Evolutionary conservation across 495 filamentous ascomycete species (phyloP), one percentile per base, ranked within the genome.

Genomic region (Penicillium tannophilum): DNA sequence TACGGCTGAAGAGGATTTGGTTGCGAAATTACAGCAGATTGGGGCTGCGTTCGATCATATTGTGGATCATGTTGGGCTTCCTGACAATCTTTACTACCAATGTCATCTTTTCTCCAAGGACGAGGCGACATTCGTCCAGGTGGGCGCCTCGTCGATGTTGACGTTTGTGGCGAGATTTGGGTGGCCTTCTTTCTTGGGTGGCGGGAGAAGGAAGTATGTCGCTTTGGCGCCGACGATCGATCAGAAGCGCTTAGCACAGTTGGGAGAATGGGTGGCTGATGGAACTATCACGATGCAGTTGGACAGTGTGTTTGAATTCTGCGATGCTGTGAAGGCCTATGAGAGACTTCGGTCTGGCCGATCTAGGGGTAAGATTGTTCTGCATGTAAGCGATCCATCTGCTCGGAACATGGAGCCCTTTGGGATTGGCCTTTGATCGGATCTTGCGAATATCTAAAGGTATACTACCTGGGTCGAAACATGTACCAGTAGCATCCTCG

Each of bases 321-420:
- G 82, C 16, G 82, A 91, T 33, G 82, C 75, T 16, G 75, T 81
- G 19, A 79, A 84, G 63, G 89, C 88, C 0, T 88, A 85, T 69
- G 82, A 82, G 68, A 83, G 75, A 65, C 70, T 91, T 60, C 86
- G 83, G 60, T 83, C 73, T 2, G 81, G 83, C 8, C 79, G 85
- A 39, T 75, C 84, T 24, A 86, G 78, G 63, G 89, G 89, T 2
- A 92, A 92, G 76, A 79, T 92, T 60, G 70, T 92, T 20, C 76
- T 93, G 14, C 74, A 82, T 63, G 81, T 89, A 0, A 56, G 20
- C 28, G 45, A 49, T 26, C 43, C 14, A 11, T 10, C 49, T 31
- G 43, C 28, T 9, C 19, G 20, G 30, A 42, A 49, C 24, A 49
- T 56, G 43, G 44, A 56, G 30, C 14, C 31, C 19, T 56, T 56